Percentiles rank a stretch among this genome's conserved stretches.
Conservation (phyloP, 2,329 filamentous ascomycete species). For the Ophiocordyceps camponoti-leonardi region DNA sequence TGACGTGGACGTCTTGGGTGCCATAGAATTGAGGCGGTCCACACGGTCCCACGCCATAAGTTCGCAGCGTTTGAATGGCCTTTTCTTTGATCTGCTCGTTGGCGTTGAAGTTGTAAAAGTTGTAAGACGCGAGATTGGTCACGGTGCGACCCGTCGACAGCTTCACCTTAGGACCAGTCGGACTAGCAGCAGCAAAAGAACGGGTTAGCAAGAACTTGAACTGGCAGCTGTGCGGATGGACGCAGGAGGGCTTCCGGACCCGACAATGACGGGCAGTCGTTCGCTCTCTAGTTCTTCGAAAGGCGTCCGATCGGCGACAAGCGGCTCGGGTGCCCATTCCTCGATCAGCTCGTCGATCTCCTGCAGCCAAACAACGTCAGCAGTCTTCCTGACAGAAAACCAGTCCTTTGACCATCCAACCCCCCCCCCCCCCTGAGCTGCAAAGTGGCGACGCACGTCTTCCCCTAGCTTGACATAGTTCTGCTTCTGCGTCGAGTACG, state of each 20-base stretch:
- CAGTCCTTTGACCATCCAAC: background rate
- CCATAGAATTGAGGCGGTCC: conserved; percentile 96
- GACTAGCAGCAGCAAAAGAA: conserved; percentile 27
- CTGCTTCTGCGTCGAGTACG: conserved; percentile 80
- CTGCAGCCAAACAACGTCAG: conserved; percentile 11
- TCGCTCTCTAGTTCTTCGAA: conserved; percentile 73
- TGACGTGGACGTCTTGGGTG: conserved; percentile 95
- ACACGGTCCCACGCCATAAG: conserved; percentile 91
- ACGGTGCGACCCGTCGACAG: conserved; percentile 79
- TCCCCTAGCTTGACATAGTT: conserved; percentile 81
- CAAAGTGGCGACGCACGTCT: conserved; percentile 27
- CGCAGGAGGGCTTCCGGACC: conserved; percentile 31
- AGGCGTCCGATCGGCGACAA: conserved; percentile 56
- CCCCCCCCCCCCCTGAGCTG: background rate
- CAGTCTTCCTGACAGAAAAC: too few relatives aligned
- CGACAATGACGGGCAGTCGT: conserved; percentile 71
- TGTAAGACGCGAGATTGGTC: conserved; percentile 84
- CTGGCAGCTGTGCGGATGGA: background rate
- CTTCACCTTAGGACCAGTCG: conserved; percentile 80
- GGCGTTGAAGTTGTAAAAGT: conserved; percentile 92
- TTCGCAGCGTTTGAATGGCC: conserved; percentile 81
- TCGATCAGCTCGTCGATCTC: conserved; percentile 96
- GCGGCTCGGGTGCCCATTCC: conserved; percentile 88
- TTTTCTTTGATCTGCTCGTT: conserved; percentile 92
- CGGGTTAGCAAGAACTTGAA: background rate